phyloP scores from a whole-genome alignment of 2,329 filamentous ascomycete genomes.

The Colletotrichum sp. region DNA sequence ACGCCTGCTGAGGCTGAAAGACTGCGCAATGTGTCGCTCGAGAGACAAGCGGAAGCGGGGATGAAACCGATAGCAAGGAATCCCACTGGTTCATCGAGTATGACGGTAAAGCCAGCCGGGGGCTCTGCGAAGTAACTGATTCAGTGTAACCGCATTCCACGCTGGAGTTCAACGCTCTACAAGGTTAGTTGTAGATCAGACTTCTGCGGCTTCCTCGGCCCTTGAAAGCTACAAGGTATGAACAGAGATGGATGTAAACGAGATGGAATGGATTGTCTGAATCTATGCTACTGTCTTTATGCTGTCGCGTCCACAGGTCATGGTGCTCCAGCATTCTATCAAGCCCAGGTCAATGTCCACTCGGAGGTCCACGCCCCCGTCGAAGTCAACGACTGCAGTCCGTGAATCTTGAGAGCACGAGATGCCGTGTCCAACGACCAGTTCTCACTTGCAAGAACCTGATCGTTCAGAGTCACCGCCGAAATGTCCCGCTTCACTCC shows the following conservation, averaged over 20 bases:
- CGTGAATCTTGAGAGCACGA: not conserved
- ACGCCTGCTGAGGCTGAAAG: no score
- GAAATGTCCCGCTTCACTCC: slow-evolving; percentile 49
- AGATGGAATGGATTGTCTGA: not conserved
- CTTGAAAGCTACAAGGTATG: not conserved
- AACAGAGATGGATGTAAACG: rapidly evolving
- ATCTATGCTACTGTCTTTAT: not conserved
- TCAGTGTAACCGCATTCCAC: no score
- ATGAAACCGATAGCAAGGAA: no score
- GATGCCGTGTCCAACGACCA: not conserved
- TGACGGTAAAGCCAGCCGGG: no score
- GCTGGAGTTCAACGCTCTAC: no score
- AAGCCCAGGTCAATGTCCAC: slow-evolving; percentile 9
- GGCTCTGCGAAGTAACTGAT: no score
- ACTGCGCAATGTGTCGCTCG: no score
- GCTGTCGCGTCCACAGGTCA: not conserved
- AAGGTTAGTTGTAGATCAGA: not conserved
- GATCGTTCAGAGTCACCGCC: slow-evolving; percentile 58
- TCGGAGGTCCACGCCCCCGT: not conserved
- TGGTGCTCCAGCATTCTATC: not conserved
- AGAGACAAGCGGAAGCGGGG: no score
- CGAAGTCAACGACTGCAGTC: not conserved
- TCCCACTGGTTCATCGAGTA: no score
- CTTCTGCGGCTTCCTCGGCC: not conserved
- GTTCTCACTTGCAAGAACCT: slow-evolving; percentile 35